These are phyloP conservation scores for Orbilia javanica DNA, from an alignment of 2,329 filamentous ascomycete species.

Conservation along the genomic window DNA sequence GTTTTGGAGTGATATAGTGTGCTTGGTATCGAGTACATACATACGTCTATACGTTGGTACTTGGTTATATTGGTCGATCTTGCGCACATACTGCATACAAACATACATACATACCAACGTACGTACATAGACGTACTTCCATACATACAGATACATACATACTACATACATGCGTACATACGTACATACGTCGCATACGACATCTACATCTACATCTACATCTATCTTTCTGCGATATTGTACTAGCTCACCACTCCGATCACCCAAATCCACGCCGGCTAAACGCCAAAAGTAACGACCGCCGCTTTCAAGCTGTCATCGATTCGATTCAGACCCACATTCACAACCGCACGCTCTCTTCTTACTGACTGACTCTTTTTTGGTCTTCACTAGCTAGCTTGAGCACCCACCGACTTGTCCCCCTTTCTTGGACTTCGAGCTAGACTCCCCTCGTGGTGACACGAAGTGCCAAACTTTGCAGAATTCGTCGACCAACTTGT, in stretches of 20 bases:
- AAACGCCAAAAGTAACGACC: background rate
- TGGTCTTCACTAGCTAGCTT: slow-evolving; percentile 1
- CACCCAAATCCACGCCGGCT: background rate
- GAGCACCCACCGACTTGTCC: background rate
- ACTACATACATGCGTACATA: background rate
- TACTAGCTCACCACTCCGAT: background rate
- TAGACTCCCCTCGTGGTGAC: slow-evolving; percentile 37
- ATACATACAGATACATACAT: background rate
- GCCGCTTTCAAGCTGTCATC: background rate
- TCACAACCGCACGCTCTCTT: background rate
- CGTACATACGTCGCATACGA: background rate
- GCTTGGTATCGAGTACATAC: slow-evolving; percentile 1
- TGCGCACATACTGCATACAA: background rate
- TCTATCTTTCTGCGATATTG: no score
- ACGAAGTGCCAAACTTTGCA: slow-evolving; percentile 57
- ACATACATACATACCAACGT: no score
- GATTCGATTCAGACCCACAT: background rate
- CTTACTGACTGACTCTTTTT: background rate
- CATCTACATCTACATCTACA: background rate
- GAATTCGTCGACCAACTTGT: slow-evolving; percentile 53
- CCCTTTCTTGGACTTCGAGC: slow-evolving; percentile 35
- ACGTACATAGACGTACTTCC: no score
- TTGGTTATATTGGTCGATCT: background rate
- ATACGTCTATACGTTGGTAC: slow-evolving; percentile 1
- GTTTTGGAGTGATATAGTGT: background rate